A percentile compares a stretch with the other conserved stretches of the same genome.
Evolutionary conservation across 148 eudicot genomes (phyloP).

Genomic region (Talinum fruticosum): DNA sequence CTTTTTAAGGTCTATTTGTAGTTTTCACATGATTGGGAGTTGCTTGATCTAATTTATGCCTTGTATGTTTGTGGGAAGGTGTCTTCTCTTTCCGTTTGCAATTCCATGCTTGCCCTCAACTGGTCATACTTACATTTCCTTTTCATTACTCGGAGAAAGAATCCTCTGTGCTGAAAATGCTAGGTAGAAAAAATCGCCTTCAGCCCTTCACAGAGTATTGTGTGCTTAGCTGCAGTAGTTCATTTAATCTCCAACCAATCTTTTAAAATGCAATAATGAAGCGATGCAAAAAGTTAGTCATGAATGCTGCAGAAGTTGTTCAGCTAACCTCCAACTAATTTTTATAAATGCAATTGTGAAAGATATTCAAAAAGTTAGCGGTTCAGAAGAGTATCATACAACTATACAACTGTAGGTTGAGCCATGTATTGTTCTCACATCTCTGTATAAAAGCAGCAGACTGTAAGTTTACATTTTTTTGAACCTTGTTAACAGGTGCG

Average conservation of each 20-base stretch:
- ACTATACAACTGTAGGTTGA: neutral
- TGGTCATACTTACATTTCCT: too few relatives aligned
- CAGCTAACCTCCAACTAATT: neutral
- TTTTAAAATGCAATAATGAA: neutral
- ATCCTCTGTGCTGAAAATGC: too few relatives aligned
- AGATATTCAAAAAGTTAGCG: neutral
- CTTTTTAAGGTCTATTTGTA: neutral
- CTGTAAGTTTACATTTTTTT: neutral
- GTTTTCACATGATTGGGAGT: neutral
- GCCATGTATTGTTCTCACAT: neutral
- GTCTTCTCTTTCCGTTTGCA: neutral
- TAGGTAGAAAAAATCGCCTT: too few relatives aligned
- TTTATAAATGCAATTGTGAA: neutral
- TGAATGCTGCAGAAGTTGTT: neutral
- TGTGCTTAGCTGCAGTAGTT: neutral
- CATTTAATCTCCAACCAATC: neutral
- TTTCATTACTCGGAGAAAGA: too few relatives aligned
- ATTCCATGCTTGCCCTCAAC: neutral
- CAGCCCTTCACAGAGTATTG: neutral
- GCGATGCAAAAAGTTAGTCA: neutral
- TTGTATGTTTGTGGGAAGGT: neutral
- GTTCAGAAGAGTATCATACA: too few relatives aligned
- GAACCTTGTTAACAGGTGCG: neutral
- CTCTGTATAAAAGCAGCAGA: neutral
- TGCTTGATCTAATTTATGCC: neutral